Evolutionary conservation across 2,329 filamentous ascomycete species (phyloP).

Genomic region (Cladosporium austrohemisphaericum): DNA sequence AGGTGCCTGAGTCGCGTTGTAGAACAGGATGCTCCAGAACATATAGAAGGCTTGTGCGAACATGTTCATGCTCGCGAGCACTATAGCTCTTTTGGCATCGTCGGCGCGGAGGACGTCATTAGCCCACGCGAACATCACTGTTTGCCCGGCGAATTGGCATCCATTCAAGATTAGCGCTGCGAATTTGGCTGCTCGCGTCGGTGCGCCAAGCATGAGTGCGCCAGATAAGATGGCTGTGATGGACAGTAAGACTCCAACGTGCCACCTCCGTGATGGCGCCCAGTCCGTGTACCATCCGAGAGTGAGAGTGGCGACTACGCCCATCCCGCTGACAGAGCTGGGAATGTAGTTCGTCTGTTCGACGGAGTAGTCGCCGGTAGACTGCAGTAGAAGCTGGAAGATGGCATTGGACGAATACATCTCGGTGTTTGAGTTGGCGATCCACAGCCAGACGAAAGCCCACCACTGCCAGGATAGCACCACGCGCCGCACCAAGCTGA

Average conservation of each 20-base stretch:
- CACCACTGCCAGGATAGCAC: constrained; percentile 28
- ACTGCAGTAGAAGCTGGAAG: constrained; percentile 25
- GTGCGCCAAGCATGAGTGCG: constrained; percentile 23
- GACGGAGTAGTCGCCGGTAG: constrained; percentile 22
- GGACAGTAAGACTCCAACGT: constrained; percentile 26
- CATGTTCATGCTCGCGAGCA: constrained; percentile 28
- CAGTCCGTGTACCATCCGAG: constrained; percentile 30
- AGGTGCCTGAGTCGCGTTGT: constrained; percentile 27
- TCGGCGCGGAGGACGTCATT: constrained; percentile 25
- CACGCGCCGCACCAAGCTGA: constrained; percentile 23
- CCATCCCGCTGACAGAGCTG: constrained; percentile 24
- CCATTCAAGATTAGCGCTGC: constrained; percentile 26
- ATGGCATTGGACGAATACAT: constrained; percentile 28
- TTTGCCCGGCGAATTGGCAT: constrained; percentile 27
- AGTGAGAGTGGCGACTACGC: constrained; percentile 24
- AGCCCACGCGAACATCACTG: constrained; percentile 27
- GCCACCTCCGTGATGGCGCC: constrained; percentile 23
- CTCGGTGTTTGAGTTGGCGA: constrained; percentile 27
- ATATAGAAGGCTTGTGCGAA: constrained; percentile 26
- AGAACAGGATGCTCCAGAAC: constrained; percentile 29
- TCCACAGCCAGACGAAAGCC: constrained; percentile 28
- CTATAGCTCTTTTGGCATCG: constrained; percentile 25
- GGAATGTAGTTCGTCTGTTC: constrained; percentile 28
- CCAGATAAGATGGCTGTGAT: constrained; percentile 27
- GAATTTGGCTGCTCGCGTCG: constrained; percentile 23